A percentile compares a stretch with the other conserved stretches of the same genome.
Conservation (phyloP, 176 grass and related monocot genomes). For the Chrysopogon serrulatus region DNA sequence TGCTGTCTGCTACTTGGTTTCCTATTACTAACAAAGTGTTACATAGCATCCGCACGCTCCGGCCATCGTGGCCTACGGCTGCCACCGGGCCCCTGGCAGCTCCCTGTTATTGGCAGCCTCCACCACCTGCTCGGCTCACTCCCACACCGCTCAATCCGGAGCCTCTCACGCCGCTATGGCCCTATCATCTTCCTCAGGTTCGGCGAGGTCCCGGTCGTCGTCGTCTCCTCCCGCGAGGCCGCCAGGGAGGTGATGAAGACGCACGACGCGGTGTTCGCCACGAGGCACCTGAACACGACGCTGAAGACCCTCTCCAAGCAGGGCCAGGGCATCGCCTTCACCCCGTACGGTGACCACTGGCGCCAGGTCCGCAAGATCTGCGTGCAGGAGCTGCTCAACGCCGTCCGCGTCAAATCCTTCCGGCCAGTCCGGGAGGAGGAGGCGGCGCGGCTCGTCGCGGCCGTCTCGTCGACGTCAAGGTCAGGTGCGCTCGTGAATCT, state of each 20-base stretch:
- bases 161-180: not conserved
- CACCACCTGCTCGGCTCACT: not conserved
- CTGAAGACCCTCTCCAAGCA: not conserved
- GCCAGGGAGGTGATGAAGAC: not conserved
- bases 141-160: not conserved
- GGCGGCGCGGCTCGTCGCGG: not conserved
- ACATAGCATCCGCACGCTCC: not conserved
- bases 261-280: not conserved
- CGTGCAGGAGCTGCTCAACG: not conserved
- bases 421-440: conserved; percentile 8
- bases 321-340: not conserved
- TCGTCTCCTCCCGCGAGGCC: not conserved
- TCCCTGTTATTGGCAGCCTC: not conserved
- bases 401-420: conserved; percentile 3
- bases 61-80: not conserved
- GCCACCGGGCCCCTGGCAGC: not conserved
- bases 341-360: not conserved
- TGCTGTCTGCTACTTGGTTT: not conserved
- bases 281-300: not conserved
- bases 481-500: not conserved
- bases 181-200: not conserved
- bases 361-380: conserved; percentile 7
- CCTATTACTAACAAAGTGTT: not conserved
- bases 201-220: not conserved
- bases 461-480: not conserved